Evolutionary conservation across 1,284 basidiomycete genomes (phyloP).

Genomic region (Ustilago curta): DNA sequence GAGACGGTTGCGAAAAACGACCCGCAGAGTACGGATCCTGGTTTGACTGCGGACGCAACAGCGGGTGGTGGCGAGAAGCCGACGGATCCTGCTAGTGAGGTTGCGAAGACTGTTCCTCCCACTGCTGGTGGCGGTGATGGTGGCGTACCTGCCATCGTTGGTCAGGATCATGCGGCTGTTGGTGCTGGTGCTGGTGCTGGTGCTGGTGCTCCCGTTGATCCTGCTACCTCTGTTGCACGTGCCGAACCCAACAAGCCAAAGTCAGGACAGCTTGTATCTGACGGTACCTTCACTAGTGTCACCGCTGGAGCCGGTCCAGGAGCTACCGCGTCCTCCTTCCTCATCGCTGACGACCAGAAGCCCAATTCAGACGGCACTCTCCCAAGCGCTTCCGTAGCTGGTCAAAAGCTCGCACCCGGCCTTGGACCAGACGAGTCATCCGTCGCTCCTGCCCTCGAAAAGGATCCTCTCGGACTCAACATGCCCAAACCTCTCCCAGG

Average conservation of each 20-base stretch:
- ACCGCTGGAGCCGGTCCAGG: neutral
- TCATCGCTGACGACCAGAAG: neutral
- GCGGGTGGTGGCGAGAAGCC: too few species aligned
- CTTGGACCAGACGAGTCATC: constrained; percentile 9
- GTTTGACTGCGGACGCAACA: neutral
- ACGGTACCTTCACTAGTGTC: neutral
- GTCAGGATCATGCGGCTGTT: too few species aligned
- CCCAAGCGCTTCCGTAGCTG: neutral
- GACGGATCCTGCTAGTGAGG: too few species aligned
- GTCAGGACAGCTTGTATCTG: neutral
- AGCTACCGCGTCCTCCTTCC: neutral
- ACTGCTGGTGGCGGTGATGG: too few species aligned
- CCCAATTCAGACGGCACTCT: neutral
- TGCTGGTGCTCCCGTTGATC: neutral
- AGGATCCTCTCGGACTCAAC: constrained; percentile 15
- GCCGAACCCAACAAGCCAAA: neutral
- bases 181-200: neutral
- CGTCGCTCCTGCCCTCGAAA: constrained; percentile 19
- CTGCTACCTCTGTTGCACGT: neutral
- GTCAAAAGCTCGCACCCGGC: constrained; percentile 14
- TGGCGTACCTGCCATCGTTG: too few species aligned
- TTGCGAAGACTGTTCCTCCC: too few species aligned
- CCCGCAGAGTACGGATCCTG: neutral
- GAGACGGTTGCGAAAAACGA: neutral
- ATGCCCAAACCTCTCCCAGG: constrained; percentile 15